These are phyloP conservation scores for Rosa chinensis DNA, from an alignment of 306 rosid genomes.

Conservation along the genomic window DNA sequence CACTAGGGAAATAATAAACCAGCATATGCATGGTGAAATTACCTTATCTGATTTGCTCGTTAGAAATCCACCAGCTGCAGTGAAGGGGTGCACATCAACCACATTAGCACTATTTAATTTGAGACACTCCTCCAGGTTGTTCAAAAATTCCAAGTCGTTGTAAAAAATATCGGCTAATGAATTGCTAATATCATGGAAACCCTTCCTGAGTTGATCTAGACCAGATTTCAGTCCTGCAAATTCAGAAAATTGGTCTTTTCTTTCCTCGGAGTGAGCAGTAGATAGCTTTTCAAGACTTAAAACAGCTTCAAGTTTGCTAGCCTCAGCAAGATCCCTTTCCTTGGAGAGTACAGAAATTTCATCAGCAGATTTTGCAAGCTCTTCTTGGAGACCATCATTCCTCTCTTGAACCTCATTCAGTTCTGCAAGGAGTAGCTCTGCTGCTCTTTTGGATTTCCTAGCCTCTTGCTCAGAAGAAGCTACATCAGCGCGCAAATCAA, in stretches of 20 bases:
- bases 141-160: constrained; percentile 58
- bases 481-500: constrained; percentile 45
- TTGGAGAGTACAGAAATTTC: constrained; percentile 64
- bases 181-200: constrained; percentile 55
- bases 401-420: constrained; percentile 97
- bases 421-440: constrained; percentile 89
- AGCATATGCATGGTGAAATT: not conserved
- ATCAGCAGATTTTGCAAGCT: constrained; percentile 53
- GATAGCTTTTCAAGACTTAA: constrained; percentile 63
- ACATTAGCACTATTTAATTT: constrained; percentile 40
- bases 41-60: constrained; percentile 55
- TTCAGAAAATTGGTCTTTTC: constrained; percentile 48
- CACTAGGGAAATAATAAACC: not conserved
- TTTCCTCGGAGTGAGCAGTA: constrained; percentile 48
- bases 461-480: constrained; percentile 71
- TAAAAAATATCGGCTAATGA: constrained; percentile 45
- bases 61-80: constrained; percentile 33
- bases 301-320: constrained; percentile 67
- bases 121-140: constrained; percentile 60
- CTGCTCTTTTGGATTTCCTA: constrained; percentile 82
- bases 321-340: constrained; percentile 69
- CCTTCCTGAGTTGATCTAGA: constrained; percentile 58
- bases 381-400: constrained; percentile 90
- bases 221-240: constrained; percentile 59
- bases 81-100: constrained; percentile 38